Conservation (phyloP, 164 flowering plant genomes). For the Aristolochia fimbriata region DNA sequence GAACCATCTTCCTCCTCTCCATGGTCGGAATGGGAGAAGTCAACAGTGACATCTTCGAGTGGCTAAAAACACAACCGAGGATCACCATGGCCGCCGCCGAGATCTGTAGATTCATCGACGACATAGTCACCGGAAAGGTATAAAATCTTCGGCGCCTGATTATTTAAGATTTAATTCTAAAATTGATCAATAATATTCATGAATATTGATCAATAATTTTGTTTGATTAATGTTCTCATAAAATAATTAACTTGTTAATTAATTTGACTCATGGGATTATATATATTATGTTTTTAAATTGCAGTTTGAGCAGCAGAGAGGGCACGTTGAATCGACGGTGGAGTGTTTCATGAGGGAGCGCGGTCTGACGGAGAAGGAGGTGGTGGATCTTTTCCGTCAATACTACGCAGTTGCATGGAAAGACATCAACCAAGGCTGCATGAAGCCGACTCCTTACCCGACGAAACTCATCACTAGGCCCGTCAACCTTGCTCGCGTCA, state of each 20-base stretch:
- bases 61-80: background rate
- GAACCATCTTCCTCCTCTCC: background rate
- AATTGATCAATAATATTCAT: too few relatives aligned
- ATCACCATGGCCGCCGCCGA: background rate
- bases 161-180: background rate
- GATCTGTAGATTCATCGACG: background rate
- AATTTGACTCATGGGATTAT: too few relatives aligned
- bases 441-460: slow-evolving; percentile 11
- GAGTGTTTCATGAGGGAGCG: slow-evolving; percentile 28
- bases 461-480: slow-evolving; percentile 12
- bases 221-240: background rate
- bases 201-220: background rate
- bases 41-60: background rate
- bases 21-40: slow-evolving; percentile 3
- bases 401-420: slow-evolving; percentile 32
- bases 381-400: slow-evolving; percentile 1
- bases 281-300: too few relatives aligned
- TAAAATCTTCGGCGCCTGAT: too few relatives aligned
- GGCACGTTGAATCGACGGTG: slow-evolving; percentile 19
- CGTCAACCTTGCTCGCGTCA: slow-evolving; percentile 24
- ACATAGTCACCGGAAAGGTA: slow-evolving; percentile 2
- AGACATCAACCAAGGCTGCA: slow-evolving; percentile 29
- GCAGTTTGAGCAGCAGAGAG: slow-evolving; percentile 20
- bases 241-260: too few relatives aligned
- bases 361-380: slow-evolving; percentile 15